Evolutionary conservation across 306 rosid genomes (phyloP), one percentile per base, ranked within the genome.

Genomic region (Lathyrus tuberosus): DNA sequence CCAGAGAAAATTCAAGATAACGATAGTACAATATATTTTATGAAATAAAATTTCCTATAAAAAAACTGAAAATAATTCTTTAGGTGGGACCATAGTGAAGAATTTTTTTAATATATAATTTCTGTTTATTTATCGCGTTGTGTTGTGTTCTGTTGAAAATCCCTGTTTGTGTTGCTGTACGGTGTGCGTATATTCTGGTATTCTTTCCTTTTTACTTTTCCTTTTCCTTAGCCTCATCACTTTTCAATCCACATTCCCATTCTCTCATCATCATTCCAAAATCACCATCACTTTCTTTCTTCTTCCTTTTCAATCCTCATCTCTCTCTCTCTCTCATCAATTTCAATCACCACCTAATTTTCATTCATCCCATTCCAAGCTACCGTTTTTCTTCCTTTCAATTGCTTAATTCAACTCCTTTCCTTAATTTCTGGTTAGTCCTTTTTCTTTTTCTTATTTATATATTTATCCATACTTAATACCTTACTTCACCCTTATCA

Each of bases 311-410:
- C 53, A 10, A 7, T 13, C 24, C 13, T 16, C 35, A n/a, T n/a
- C n/a, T n/a, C n/a, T n/a, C n/a, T n/a, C n/a, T n/a, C n/a, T n/a
- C n/a, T n/a, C n/a, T n/a, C n/a, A 12, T 12, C 57, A 4, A 40
- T 62, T 56, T 49, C 51, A 67, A 53, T 38, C 58, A 41, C 14
- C 14, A 40, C 72, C 51, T 56, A 37, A 35, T 54, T 56, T 68
- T 56, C 8, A 31, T 37, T 80, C 48, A 46, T 86, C 63, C 46
- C 56, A 62, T 78, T 11, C 62, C 43, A 74, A 70, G 69, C 58
- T 60, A 43, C 59, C 70, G 3, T 78, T 22, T 67, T 56, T 62
- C 12, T 41, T 63, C 24, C 5, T 30, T 72, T 64, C 17, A 63
- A 37, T 62, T 78, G 48, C 67, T 71, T 61, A 28, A 59, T 59